phyloP scores from a whole-genome alignment of 192 early-diverging fungal species.

The Coemansia sp. region DNA sequence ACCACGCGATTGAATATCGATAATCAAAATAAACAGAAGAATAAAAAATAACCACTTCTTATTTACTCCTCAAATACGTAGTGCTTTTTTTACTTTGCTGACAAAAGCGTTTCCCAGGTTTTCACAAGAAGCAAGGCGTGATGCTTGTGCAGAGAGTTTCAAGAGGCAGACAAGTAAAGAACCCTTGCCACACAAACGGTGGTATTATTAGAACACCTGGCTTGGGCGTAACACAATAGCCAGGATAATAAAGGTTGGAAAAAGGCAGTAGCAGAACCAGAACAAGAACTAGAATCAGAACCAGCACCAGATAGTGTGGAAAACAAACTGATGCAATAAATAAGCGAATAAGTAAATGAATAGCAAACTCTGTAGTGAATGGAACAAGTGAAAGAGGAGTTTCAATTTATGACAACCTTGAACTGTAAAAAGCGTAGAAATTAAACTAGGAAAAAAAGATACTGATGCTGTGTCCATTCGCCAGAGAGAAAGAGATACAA shows the following conservation, averaged over 20 bases:
- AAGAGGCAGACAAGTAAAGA: neutral
- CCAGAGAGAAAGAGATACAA: neutral
- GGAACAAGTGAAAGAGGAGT: neutral
- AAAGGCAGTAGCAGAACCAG: neutral
- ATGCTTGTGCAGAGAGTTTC: neutral
- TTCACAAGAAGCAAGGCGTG: conserved; percentile 1
- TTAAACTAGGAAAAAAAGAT: neutral
- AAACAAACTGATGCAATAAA: no score
- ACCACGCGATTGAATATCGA: neutral
- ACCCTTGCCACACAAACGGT: neutral
- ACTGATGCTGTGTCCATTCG: neutral
- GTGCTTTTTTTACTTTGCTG: neutral
- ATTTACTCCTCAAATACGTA: neutral
- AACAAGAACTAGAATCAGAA: neutral
- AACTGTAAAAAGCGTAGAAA: neutral
- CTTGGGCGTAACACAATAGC: neutral
- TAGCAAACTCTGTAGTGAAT: no score
- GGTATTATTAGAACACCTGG: neutral
- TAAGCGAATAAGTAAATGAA: no score
- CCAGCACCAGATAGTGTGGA: no score
- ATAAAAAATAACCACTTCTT: neutral
- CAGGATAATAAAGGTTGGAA: neutral
- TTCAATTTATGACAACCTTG: neutral
- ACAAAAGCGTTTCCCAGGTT: neutral
- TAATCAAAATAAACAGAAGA: neutral